A percentile compares a stretch with the other conserved stretches of the same genome.
These are phyloP conservation scores for Onygenales sp. DNA, from an alignment of 2,329 filamentous ascomycete genomes.

Conservation along the genomic window DNA sequence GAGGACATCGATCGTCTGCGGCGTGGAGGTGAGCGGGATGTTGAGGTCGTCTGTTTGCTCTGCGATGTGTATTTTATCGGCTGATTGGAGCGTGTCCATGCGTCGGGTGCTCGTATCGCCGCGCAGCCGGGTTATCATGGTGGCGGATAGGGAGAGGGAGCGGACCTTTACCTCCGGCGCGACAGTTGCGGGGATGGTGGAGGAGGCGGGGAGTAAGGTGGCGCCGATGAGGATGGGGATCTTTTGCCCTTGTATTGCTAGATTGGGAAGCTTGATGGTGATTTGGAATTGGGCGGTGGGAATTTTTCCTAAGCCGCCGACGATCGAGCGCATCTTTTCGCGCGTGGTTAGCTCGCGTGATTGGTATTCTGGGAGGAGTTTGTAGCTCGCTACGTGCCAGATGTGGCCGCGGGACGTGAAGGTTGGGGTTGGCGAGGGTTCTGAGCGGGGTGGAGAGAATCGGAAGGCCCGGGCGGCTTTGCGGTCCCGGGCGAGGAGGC, in stretches of 20 bases:
- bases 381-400: not conserved
- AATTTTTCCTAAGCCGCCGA: not conserved
- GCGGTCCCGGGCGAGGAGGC: too few relatives aligned
- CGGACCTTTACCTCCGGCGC: not conserved
- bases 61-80: too few relatives aligned
- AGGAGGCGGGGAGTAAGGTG: not conserved
- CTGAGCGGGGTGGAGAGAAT: not conserved
- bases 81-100: too few relatives aligned
- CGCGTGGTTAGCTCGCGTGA: not conserved
- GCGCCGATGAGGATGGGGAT: not conserved
- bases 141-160: not conserved
- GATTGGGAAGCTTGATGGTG: not conserved
- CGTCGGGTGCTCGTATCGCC: too few relatives aligned
- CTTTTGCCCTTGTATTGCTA: not conserved
- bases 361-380: constrained; percentile 2
- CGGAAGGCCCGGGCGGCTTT: too few relatives aligned
- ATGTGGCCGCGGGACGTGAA: not conserved
- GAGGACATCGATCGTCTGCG: too few relatives aligned
- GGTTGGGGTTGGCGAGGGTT: not conserved
- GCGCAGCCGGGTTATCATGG: not conserved
- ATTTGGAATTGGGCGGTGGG: constrained; percentile 2
- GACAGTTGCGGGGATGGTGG: not conserved
- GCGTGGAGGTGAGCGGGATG: too few relatives aligned
- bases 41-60: too few relatives aligned
- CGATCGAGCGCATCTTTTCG: not conserved